phyloP scores from a whole-genome alignment of 2,329 filamentous ascomycete species.

The Neofusicoccum cordaticola region DNA sequence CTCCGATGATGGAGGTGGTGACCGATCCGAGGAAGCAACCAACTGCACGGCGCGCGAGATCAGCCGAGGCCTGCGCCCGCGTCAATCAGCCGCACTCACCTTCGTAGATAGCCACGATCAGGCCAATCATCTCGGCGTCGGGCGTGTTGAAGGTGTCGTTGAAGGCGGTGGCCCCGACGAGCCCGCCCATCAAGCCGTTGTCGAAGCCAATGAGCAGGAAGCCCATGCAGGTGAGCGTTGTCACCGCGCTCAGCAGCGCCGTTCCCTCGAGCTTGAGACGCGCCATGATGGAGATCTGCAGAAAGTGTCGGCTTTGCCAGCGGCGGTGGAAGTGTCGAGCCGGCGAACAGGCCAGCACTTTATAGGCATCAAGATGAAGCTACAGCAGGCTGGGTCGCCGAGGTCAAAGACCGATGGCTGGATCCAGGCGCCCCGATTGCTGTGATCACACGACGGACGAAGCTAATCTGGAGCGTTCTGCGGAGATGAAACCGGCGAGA shows the following conservation, averaged over 20 bases:
- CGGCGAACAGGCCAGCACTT: background rate
- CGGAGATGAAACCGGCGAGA: background rate
- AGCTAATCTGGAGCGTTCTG: background rate
- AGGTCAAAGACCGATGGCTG: background rate
- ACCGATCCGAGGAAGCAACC: conserved; percentile 46
- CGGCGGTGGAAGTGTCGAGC: no score
- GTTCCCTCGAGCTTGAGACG: conserved; percentile 31
- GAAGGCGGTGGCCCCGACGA: background rate
- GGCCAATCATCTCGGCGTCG: conserved; percentile 34
- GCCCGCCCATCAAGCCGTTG: conserved; percentile 44
- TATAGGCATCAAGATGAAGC: background rate
- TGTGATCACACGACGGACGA: background rate
- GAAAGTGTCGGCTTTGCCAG: background rate
- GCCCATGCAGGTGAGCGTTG: conserved; percentile 45
- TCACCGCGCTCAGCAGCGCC: conserved; percentile 43
- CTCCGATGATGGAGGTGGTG: conserved; percentile 40
- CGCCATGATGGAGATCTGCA: background rate
- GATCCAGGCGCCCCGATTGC: background rate
- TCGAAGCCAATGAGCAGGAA: conserved; percentile 51
- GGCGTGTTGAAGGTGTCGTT: background rate
- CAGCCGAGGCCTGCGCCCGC: background rate
- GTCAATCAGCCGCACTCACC: background rate
- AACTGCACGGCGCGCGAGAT: conserved; percentile 21
- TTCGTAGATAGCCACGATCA: conserved; percentile 50
- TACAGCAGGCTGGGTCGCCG: background rate